These are phyloP conservation scores for Clavispora phyllophila DNA, from an alignment of 805 yeast genomes.

Conservation along the genomic window DNA sequence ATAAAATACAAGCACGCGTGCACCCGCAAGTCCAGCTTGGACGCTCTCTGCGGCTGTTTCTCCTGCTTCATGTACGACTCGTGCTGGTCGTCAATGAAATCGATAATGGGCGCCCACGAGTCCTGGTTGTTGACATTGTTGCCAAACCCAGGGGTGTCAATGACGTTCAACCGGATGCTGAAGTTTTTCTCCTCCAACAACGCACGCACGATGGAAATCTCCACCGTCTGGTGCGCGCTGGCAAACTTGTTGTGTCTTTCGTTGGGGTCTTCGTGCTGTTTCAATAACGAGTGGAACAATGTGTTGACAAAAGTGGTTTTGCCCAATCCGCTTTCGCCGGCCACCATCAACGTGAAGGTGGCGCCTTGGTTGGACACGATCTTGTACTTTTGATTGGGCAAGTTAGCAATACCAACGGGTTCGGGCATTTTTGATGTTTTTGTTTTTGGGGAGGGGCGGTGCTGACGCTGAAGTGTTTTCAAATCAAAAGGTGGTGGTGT, in stretches of 20 bases:
- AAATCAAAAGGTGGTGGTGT: not conserved
- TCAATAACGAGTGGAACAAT: conserved; percentile 68
- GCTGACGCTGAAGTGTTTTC: conserved; percentile 1
- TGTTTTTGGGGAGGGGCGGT: not conserved
- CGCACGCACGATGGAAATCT: conserved; percentile 75
- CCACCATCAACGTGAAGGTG: conserved; percentile 74
- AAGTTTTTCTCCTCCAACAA: conserved; percentile 80
- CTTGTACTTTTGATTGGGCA: conserved; percentile 75
- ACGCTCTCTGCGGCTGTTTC: conserved; percentile 75
- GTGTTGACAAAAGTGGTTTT: conserved; percentile 90
- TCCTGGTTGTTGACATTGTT: conserved; percentile 81
- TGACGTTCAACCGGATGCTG: conserved; percentile 66
- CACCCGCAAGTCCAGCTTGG: conserved; percentile 75
- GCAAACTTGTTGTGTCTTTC: conserved; percentile 56
- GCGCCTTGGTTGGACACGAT: conserved; percentile 73
- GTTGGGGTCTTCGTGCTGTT: conserved; percentile 51
- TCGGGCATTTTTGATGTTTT: conserved; percentile 43
- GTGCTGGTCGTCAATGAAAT: conserved; percentile 89
- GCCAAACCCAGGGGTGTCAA: conserved; percentile 94
- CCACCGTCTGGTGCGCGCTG: conserved; percentile 59
- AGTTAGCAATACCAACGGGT: conserved; percentile 64
- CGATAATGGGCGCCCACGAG: conserved; percentile 82
- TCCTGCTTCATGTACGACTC: conserved; percentile 86
- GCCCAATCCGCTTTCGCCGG: conserved; percentile 90
- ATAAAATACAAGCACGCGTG: conserved; percentile 88